phyloP scores from a whole-genome alignment of 768 basidiomycete species.

The Kwoniella newhampshirensis region DNA sequence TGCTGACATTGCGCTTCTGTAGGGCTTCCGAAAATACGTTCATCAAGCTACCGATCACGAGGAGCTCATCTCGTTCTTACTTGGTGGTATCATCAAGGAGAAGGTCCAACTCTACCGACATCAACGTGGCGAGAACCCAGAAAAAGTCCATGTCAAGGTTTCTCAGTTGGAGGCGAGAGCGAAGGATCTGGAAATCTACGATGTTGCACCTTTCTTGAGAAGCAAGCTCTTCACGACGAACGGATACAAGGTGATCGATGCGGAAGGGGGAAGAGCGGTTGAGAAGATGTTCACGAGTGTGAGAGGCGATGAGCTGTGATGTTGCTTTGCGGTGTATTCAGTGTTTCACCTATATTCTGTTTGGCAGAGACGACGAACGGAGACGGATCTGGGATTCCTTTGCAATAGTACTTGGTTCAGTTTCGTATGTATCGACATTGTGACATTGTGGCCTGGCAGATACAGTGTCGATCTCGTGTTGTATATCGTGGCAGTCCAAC shows the following conservation, averaged over 20 bases:
- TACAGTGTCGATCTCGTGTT: too few relatives aligned
- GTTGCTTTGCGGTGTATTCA: not conserved
- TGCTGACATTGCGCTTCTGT: not conserved
- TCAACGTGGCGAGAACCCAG: conserved; percentile 68
- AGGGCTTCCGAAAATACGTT: conserved; percentile 97
- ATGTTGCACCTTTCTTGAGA: conserved; percentile 76
- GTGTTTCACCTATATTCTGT: not conserved
- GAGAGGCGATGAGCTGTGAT: conserved; percentile 7
- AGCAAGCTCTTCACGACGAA: conserved; percentile 83
- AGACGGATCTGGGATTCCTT: not conserved
- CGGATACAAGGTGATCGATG: conserved; percentile 67
- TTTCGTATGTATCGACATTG: not conserved
- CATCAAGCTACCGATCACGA: conserved; percentile 95
- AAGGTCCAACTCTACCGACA: conserved; percentile 76
- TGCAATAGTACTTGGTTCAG: conserved; percentile 1
- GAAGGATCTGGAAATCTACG: conserved; percentile 95
- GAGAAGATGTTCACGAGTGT: conserved; percentile 49
- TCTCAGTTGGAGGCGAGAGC: conserved; percentile 85
- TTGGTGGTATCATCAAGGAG: conserved; percentile 90
- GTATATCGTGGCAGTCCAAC: too few relatives aligned
- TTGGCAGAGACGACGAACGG: too few relatives aligned
- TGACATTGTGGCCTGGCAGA: too few relatives aligned
- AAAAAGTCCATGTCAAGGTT: conserved; percentile 70
- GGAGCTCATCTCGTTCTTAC: conserved; percentile 87
- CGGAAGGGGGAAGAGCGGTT: conserved; percentile 29